Evolutionary conservation across 2,329 filamentous ascomycete species (phyloP), one percentile per base, ranked within the genome.

Genomic region (Exophiala sp.): DNA sequence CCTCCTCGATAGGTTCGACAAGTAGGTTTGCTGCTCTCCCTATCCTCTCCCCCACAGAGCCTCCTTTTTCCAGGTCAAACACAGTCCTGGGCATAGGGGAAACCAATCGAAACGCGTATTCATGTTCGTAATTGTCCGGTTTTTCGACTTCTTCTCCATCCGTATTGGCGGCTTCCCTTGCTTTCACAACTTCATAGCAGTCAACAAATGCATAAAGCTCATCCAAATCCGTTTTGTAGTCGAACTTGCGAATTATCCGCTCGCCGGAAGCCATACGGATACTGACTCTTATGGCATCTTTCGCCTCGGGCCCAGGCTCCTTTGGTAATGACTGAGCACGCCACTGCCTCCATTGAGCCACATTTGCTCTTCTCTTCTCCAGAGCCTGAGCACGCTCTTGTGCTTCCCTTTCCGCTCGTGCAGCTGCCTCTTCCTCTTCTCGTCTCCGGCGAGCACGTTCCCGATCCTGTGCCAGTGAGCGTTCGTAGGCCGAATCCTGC

Each of bases 191-290:
- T 45, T 88, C 82, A 65, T 89, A 84, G 69, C 91, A 97, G 64
- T 98, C 93, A 2, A 97, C 89, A 69, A 95, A 96, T 0, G 91
- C 93, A 67, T 97, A 97, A 4, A 98, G 71, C 62, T 96, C 89
- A 65, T 97, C 91, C 30, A 97, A 73, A 1, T 78, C 75, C 0
- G 86, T 80, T n/a, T 80, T 73, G 1, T 77, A 73, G 0, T 74
- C 67, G 65, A 98, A 97, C 43, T 79, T 80, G 35, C 91, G 79
- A 48, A 95, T 79, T 1, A 95, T 79, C 35, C 90, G 78, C 42
- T 88, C 85, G 0, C 81, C 85, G 3, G 79, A 83, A 0, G 75
- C 72, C 61, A 84, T 68, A 11, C 80, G 73, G 21, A 85, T 68
- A 56, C 77, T 81, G 44, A 85, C 73, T n/a, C 89, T 80, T 14